Base-by-base conservation (phyloP, 805 yeast species). In the Yamadazyma olivae region DNA sequence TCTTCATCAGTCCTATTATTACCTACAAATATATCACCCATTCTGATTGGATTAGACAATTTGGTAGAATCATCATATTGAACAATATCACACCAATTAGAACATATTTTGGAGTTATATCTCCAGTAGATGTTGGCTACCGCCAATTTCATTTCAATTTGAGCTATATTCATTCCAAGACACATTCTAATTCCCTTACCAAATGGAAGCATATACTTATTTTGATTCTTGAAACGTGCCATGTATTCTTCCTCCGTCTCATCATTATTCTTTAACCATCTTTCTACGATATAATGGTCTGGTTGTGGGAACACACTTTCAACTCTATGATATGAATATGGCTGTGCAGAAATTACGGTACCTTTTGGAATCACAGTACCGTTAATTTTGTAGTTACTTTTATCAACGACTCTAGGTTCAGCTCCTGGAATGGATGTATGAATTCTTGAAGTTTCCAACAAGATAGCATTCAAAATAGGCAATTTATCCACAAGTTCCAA, bases 111-210 rank as follows among this genome's bases (percentile, higher is more conserved):
- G 17, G 77, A 67, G 8, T 44, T 36, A 44, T 52, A 77, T 32
- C 73, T 65, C 67, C 75, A 71, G 49, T 79, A 74, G 13, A 83
- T 53, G 39, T 70, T 69, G 7, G 79, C 75, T 19, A 77, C 49
- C 9, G 73, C 70, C 28, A 79, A 48, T 51, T 81, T 82, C 67
- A 82, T 79, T 50, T 81, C 89, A 27, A 75, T 73, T 14, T 74
- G 56, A 0, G 89, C 89, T 27, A 83, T 53, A 50, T 82, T 70
- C 77, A 78, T 72, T 1, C 91, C 90, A 36, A 81, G 60, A 49
- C 91, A 83, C 88, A 81, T 81, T 44, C 88, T 61, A 15, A 79
- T 67, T 3, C 90, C 91, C 27, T 78, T 74, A 1, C 90, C 89
- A 61, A 83, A 83, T 1, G 83, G 79, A 70, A 81, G 72, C 68